These are phyloP conservation scores for Maudiozyma bulderi DNA, from an alignment of 805 yeast genomes.

Conservation along the genomic window DNA sequence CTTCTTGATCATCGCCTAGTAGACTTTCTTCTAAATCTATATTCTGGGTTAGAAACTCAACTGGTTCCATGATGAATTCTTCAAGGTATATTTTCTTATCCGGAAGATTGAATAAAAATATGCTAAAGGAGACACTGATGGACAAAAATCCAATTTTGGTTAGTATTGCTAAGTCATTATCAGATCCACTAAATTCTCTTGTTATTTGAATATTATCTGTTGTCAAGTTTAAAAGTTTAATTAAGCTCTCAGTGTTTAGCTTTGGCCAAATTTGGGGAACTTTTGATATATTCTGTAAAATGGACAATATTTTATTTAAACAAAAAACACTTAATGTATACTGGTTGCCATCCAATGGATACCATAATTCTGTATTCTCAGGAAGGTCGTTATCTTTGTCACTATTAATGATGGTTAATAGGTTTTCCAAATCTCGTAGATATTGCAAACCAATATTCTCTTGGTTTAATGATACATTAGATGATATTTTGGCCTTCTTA, in stretches of 20 bases:
- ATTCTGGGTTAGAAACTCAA: slow-evolving; percentile 31
- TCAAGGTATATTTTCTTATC: slow-evolving; percentile 41
- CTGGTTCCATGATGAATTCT: slow-evolving; percentile 32
- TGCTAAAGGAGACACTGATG: slow-evolving; percentile 31
- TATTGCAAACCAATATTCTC: slow-evolving; percentile 14
- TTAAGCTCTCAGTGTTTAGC: slow-evolving; percentile 7
- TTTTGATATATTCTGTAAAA: slow-evolving; percentile 12
- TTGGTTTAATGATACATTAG: slow-evolving; percentile 18
- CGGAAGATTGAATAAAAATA: slow-evolving; percentile 33
- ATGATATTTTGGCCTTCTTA: slow-evolving; percentile 13
- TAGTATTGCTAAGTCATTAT: slow-evolving; percentile 2
- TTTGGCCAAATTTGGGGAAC: slow-evolving; percentile 7
- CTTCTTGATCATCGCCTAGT: slow-evolving; percentile 4
- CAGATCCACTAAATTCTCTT: slow-evolving; percentile 2
- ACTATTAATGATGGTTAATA: slow-evolving; percentile 6
- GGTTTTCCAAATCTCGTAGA: slow-evolving; percentile 12
- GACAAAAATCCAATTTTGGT: slow-evolving; percentile 28
- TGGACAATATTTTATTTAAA: slow-evolving; percentile 10
- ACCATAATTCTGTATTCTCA: slow-evolving; percentile 17
- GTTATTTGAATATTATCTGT: slow-evolving; percentile 12
- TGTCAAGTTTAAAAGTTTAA: slow-evolving; percentile 13
- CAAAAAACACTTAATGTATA: slow-evolving; percentile 10
- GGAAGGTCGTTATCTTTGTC: not conserved
- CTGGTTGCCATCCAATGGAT: slow-evolving; percentile 4
- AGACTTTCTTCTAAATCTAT: slow-evolving; percentile 16